Conservation (phyloP, 202 grass and related monocot species). For the Setaria viridis region DNA sequence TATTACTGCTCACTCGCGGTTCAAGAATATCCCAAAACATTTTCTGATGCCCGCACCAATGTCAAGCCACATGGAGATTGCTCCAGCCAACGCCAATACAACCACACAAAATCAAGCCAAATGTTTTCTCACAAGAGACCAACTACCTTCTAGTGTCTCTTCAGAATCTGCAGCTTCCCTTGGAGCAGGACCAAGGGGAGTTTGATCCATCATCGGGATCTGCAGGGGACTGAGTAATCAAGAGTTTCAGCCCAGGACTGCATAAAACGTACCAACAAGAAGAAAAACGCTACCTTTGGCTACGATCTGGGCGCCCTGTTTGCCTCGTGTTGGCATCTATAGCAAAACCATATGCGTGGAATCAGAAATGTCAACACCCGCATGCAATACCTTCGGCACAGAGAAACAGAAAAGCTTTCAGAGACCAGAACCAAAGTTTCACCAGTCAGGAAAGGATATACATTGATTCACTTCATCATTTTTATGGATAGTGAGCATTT, state of each 20-base stretch:
- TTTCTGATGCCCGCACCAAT: not conserved
- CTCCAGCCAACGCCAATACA: not conserved
- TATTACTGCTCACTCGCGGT: not conserved
- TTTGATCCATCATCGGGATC: not conserved
- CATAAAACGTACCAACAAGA: not conserved
- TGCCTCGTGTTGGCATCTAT: constrained; percentile 7
- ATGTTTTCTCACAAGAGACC: not conserved
- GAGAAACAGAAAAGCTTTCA: not conserved
- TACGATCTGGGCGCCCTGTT: constrained; percentile 12
- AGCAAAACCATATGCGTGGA: constrained; percentile 20
- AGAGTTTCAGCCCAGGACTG: not conserved
- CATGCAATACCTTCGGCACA: constrained; percentile 6
- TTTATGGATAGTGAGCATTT: not conserved
- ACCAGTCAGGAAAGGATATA: not conserved
- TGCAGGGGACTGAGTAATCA: not conserved
- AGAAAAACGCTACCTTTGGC: not conserved
- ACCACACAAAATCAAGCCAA: not conserved
- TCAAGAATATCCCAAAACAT: not conserved
- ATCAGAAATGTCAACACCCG: constrained; percentile 11
- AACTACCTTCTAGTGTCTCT: not conserved
- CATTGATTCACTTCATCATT: not conserved
- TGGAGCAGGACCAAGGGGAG: not conserved
- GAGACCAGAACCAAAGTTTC: not conserved
- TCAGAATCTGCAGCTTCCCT: not conserved
- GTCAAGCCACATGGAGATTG: not conserved